Conservation (phyloP, 495 filamentous ascomycete genomes). For the Penicilliopsis zonata region DNA sequence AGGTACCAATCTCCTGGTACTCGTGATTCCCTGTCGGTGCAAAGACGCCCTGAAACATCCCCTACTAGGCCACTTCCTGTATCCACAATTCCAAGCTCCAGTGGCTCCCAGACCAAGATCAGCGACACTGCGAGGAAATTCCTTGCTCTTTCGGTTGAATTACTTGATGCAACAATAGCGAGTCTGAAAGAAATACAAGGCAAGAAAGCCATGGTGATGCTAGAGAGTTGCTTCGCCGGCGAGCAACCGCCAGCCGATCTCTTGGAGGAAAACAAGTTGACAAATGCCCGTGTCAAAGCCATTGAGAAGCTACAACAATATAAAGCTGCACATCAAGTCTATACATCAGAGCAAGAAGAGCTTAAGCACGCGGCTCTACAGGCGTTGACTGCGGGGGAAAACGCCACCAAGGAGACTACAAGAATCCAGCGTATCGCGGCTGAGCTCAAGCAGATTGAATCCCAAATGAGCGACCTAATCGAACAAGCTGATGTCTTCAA, state of each 20-base stretch:
- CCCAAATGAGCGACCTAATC: constrained; percentile 19
- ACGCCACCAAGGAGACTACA: constrained; percentile 22
- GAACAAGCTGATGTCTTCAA: constrained; percentile 9
- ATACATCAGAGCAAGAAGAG: constrained; percentile 15
- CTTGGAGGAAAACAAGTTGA: constrained; percentile 23
- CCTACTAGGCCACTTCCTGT: constrained; percentile 3
- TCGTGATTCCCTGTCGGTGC: background rate
- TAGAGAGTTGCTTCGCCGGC: constrained; percentile 29
- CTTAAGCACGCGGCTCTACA: no score
- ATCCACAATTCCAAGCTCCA: constrained; percentile 7
- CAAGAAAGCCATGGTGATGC: constrained; percentile 27
- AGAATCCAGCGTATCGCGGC: constrained; percentile 21
- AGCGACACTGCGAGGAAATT: constrained; percentile 19
- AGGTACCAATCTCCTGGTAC: no score
- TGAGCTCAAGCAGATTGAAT: constrained; percentile 22
- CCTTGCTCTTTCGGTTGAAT: constrained; percentile 10
- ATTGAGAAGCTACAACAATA: constrained; percentile 21
- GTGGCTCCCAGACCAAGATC: constrained; percentile 11
- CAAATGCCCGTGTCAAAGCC: constrained; percentile 21
- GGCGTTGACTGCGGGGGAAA: constrained; percentile 17
- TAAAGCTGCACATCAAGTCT: constrained; percentile 11
- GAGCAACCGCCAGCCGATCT: constrained; percentile 21
- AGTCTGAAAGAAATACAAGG: constrained; percentile 15
- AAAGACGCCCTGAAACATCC: background rate
- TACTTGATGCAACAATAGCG: constrained; percentile 11